Evolutionary conservation across 2,329 filamentous ascomycete genomes (phyloP).

Genomic region (Trichoderma sp.): DNA sequence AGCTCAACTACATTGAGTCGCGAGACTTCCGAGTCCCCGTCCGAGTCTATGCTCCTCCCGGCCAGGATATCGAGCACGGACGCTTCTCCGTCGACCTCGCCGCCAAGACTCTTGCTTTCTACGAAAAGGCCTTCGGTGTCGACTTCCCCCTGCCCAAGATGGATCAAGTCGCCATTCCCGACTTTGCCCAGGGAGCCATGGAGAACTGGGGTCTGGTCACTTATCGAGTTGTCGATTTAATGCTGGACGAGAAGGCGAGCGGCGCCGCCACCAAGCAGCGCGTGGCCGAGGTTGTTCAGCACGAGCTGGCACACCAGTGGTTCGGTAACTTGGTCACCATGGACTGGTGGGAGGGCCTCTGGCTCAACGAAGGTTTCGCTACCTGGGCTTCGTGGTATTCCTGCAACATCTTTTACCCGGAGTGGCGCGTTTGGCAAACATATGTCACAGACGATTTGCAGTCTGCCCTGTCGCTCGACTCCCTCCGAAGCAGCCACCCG

Average conservation of each 20-base stretch:
- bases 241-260: constrained; percentile 88
- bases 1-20: constrained; percentile 91
- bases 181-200: constrained; percentile 95
- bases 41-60: constrained; percentile 88
- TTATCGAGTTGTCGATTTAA: constrained; percentile 78
- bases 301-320: constrained; percentile 97
- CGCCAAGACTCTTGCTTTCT: constrained; percentile 86
- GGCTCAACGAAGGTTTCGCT: constrained; percentile 93
- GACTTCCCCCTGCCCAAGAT: constrained; percentile 55
- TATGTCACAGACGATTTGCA: constrained; percentile 94
- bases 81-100: constrained; percentile 88
- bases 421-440: constrained; percentile 97
- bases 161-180: constrained; percentile 66
- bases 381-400: constrained; percentile 60
- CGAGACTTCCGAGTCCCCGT: constrained; percentile 89
- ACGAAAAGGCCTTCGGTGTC: constrained; percentile 90
- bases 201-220: constrained; percentile 98
- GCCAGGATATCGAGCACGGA: constrained; percentile 86
- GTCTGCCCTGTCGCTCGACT: constrained; percentile 82
- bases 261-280: constrained; percentile 88
- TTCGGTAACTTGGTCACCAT: constrained; percentile 97
- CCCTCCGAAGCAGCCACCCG: constrained; percentile 88
- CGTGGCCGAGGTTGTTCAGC: constrained; percentile 92
- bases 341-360: constrained; percentile 98
- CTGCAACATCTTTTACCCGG: constrained; percentile 91